These are phyloP conservation scores for Vicia sativa DNA, from an alignment of 306 rosid species.

Conservation along the genomic window DNA sequence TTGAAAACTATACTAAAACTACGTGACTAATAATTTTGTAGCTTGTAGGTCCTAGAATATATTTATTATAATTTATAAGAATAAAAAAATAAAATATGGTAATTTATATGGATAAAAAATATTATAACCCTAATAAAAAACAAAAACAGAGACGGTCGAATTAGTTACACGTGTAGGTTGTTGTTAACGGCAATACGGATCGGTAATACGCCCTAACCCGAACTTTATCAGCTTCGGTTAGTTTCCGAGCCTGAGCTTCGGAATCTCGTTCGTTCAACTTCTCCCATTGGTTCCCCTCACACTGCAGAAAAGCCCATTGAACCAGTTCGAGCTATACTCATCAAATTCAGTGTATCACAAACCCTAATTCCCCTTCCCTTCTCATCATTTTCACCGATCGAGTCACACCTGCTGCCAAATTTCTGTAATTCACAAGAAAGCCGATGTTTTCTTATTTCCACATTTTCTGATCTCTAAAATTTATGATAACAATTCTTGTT, in stretches of 20 bases:
- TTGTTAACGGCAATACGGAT: not conserved
- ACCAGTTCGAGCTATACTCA: conserved; percentile 31
- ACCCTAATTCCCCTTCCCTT: conserved; percentile 24
- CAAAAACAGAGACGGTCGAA: too few species aligned
- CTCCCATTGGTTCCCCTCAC: conserved; percentile 24
- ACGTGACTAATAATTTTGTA: too few species aligned
- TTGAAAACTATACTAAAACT: too few species aligned
- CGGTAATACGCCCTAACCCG: conserved; percentile 17
- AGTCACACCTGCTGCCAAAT: conserved; percentile 26
- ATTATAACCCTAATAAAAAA: too few species aligned
- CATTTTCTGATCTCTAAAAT: conserved; percentile 32
- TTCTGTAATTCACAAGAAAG: conserved; percentile 15
- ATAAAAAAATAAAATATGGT: too few species aligned
- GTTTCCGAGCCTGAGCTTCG: conserved; percentile 48
- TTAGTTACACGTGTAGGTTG: too few species aligned
- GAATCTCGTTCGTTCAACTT: conserved; percentile 29
- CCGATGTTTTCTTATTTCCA: conserved; percentile 9
- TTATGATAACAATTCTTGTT: conserved; percentile 34
- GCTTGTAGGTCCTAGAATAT: too few species aligned
- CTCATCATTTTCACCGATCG: conserved; percentile 21
- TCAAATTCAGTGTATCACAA: conserved; percentile 21
- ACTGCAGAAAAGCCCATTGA: conserved; percentile 26
- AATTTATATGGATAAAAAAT: too few species aligned
- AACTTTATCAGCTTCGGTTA: conserved; percentile 34
- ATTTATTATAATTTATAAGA: too few species aligned